Percentiles rank a stretch among this genome's conserved stretches.
Conservation (phyloP, 2,329 filamentous ascomycete species). For the Ilyonectria robusta region DNA sequence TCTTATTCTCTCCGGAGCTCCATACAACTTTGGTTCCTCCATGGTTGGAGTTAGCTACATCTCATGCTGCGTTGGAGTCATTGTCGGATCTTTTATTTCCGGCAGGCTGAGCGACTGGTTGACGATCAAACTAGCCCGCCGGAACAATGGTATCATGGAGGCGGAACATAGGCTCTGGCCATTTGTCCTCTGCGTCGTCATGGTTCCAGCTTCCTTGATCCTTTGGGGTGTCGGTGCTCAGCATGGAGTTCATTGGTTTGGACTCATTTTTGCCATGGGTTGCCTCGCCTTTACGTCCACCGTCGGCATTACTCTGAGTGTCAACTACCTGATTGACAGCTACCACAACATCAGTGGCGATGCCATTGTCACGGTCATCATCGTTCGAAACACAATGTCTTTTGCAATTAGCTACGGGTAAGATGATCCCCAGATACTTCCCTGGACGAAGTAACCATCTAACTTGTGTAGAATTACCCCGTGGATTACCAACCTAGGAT, state of each 20-base stretch:
- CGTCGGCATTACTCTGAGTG: conserved; percentile 54
- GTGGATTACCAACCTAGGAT: conserved; percentile 58
- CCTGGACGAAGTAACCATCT: background rate
- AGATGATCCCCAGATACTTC: background rate
- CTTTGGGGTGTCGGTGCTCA: conserved; percentile 55
- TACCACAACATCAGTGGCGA: conserved; percentile 59
- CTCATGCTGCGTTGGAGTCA: conserved; percentile 54
- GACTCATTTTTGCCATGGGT: conserved; percentile 58
- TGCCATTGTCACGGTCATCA: conserved; percentile 56
- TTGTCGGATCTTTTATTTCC: conserved; percentile 48
- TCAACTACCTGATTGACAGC: conserved; percentile 59
- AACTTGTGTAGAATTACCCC: conserved; percentile 58
- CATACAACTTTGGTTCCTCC: conserved; percentile 57
- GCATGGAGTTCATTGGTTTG: conserved; percentile 58
- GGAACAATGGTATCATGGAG: conserved; percentile 58
- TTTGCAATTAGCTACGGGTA: conserved; percentile 53
- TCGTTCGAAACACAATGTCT: conserved; percentile 56
- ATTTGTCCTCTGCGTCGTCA: conserved; percentile 49
- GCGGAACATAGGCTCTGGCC: conserved; percentile 60
- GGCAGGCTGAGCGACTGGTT: conserved; percentile 56
- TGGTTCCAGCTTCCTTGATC: conserved; percentile 49
- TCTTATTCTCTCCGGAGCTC: conserved; percentile 54
- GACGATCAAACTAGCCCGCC: conserved; percentile 55
- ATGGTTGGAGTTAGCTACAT: conserved; percentile 58
- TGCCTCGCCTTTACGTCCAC: conserved; percentile 52